These are phyloP conservation scores for Epichloe hybrida DNA, from an alignment of 2,329 filamentous ascomycete genomes.

Conservation along the genomic window DNA sequence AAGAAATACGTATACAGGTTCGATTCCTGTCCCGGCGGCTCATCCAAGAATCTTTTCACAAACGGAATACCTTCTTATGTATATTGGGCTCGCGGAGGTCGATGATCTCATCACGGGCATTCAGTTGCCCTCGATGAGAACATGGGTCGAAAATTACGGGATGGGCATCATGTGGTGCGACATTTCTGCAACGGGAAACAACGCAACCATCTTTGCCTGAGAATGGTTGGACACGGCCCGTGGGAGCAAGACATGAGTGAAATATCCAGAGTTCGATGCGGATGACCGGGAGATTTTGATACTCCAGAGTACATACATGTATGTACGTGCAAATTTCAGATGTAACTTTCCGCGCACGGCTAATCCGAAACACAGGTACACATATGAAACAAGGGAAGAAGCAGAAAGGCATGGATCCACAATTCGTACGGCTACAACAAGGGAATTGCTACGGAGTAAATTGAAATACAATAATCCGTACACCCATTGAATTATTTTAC, in stretches of 20 bases:
- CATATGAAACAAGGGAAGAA: slow-evolving; percentile 30
- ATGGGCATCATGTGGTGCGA: slow-evolving; percentile 38
- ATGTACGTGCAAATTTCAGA: not conserved
- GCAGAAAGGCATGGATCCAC: slow-evolving; percentile 43
- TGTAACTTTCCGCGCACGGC: not conserved
- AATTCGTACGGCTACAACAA: slow-evolving; percentile 43
- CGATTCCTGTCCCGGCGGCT: slow-evolving; percentile 3
- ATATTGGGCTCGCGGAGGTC: slow-evolving; percentile 24
- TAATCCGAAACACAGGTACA: not conserved
- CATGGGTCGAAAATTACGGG: slow-evolving; percentile 26
- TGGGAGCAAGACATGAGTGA: slow-evolving; percentile 29
- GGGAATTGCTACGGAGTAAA: slow-evolving; percentile 8
- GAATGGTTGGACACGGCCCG: slow-evolving; percentile 26
- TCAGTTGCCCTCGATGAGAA: slow-evolving; percentile 31
- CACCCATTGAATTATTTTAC: no score
- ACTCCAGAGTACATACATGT: slow-evolving; percentile 4
- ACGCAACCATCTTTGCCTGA: slow-evolving; percentile 9
- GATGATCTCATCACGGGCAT: slow-evolving; percentile 28
- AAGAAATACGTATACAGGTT: slow-evolving; percentile 19
- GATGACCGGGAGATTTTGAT: slow-evolving; percentile 12
- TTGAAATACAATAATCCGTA: no score
- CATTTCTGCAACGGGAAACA: slow-evolving; percentile 8
- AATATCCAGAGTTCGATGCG: slow-evolving; percentile 41
- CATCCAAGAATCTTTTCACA: slow-evolving; percentile 30
- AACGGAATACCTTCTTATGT: slow-evolving; percentile 21